phyloP scores from a whole-genome alignment of 148 eudicot genomes.

The Gaultheria prostrata region DNA sequence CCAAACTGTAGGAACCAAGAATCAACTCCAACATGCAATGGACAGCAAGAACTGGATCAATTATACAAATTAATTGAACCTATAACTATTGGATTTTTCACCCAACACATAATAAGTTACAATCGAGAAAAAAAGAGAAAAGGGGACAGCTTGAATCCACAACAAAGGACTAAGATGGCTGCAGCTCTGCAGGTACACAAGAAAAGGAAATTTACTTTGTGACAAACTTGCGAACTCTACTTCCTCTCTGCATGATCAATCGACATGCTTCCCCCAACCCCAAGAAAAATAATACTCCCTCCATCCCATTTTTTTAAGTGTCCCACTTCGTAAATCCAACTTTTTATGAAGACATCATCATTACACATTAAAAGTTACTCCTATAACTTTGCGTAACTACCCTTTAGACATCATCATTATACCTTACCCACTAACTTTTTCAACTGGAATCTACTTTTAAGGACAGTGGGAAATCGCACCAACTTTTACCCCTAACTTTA shows the following conservation, averaged over 20 bases:
- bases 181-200: background rate
- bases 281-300: background rate
- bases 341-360: too few relatives aligned
- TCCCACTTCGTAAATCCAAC: too few relatives aligned
- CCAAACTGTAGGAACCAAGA: background rate
- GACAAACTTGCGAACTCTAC: background rate
- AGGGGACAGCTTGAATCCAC: background rate
- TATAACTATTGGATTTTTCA: background rate
- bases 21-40: slow-evolving; percentile 7
- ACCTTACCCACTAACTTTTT: too few relatives aligned
- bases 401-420: too few relatives aligned
- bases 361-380: too few relatives aligned
- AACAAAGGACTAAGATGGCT: background rate
- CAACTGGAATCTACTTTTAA: too few relatives aligned
- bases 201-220: background rate
- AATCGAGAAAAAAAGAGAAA: background rate
- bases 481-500: too few relatives aligned
- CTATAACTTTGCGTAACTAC: too few relatives aligned
- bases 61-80: background rate
- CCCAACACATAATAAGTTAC: background rate
- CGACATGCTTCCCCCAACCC: background rate
- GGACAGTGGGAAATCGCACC: too few relatives aligned
- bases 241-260: background rate
- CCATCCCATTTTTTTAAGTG: background rate
- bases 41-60: background rate